Percentiles rank a stretch among this genome's conserved stretches.
Evolutionary conservation across 2,329 filamentous ascomycete genomes (phyloP).

Genomic region (Microcyclospora pomicola): DNA sequence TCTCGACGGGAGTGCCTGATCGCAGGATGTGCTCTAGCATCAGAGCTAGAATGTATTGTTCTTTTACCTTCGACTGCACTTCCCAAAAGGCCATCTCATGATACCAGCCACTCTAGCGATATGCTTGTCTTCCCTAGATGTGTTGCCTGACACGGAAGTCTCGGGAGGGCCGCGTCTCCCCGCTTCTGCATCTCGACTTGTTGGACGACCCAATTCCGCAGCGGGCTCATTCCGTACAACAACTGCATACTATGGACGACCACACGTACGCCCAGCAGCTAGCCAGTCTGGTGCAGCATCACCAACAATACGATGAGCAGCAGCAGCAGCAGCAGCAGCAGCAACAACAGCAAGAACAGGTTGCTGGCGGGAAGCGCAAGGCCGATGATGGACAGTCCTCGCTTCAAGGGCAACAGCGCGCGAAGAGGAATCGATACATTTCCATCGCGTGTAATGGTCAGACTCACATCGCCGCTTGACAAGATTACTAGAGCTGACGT

Average conservation of each 20-base stretch:
- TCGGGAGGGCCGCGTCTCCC: too few species aligned
- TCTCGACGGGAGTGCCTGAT: too few species aligned
- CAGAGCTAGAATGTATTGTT: too few species aligned
- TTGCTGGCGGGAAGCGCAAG: conserved; percentile 27
- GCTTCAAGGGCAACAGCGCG: conserved; percentile 32
- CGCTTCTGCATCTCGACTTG: too few species aligned
- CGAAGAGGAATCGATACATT: conserved; percentile 54
- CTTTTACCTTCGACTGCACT: too few species aligned
- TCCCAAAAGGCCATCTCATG: too few species aligned
- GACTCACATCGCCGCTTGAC: conserved; percentile 17
- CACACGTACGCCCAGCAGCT: conserved; percentile 8
- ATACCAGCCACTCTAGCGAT: too few species aligned
- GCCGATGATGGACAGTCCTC: conserved; percentile 26
- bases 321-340: conserved; percentile 6
- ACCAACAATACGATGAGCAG: conserved; percentile 6
- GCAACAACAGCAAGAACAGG: conserved; percentile 5
- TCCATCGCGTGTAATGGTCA: conserved; percentile 46
- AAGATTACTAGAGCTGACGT: neutral
- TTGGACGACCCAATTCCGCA: too few species aligned
- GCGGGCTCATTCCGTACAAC: too few species aligned
- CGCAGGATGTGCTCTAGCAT: too few species aligned
- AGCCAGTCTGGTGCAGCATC: conserved; percentile 9
- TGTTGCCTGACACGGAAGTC: too few species aligned
- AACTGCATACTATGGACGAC: conserved; percentile 1
- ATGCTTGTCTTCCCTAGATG: too few species aligned